A percentile compares a stretch with the other conserved stretches of the same genome.
These are phyloP conservation scores for Penicillium simplicissimum DNA, from an alignment of 495 filamentous ascomycete species.

Conservation along the genomic window DNA sequence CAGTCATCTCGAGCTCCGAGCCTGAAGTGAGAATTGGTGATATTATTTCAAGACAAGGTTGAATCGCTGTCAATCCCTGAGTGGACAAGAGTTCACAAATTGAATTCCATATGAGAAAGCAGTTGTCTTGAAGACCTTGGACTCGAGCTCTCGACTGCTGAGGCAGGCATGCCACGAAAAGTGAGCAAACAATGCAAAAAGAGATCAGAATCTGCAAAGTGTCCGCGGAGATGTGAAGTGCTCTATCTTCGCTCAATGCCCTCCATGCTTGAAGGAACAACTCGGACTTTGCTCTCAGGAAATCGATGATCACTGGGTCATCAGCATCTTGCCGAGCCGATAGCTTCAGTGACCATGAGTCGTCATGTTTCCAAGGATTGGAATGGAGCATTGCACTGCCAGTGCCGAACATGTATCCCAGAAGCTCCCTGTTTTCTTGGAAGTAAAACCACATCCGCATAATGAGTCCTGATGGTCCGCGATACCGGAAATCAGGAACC, in stretches of 20 bases:
- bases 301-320: conserved; percentile 45
- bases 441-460: conserved; percentile 40
- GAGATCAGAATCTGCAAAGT: conserved; percentile 50
- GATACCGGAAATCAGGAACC: conserved; percentile 20
- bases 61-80: conserved; percentile 30
- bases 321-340: conserved; percentile 38
- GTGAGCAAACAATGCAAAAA: conserved; percentile 39
- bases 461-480: conserved; percentile 33
- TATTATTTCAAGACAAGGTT: conserved; percentile 38
- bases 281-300: conserved; percentile 47
- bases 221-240: conserved; percentile 47
- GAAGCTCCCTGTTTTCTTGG: conserved; percentile 33
- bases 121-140: conserved; percentile 35
- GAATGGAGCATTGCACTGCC: conserved; percentile 22
- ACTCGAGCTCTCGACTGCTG: conserved; percentile 26
- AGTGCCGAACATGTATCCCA: conserved; percentile 42
- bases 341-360: conserved; percentile 21
- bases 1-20: conserved; percentile 13
- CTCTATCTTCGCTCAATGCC: conserved; percentile 38
- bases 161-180: conserved; percentile 41
- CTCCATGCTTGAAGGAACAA: conserved; percentile 48
- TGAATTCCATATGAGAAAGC: conserved; percentile 33
- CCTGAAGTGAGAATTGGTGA: conserved; percentile 33
- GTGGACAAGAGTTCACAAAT: conserved; percentile 37
- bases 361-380: conserved; percentile 32